Percentiles rank a stretch among this genome's conserved stretches.
Conservation (phyloP, 2,329 filamentous ascomycete species). For the Cryphonectria radicalis region DNA sequence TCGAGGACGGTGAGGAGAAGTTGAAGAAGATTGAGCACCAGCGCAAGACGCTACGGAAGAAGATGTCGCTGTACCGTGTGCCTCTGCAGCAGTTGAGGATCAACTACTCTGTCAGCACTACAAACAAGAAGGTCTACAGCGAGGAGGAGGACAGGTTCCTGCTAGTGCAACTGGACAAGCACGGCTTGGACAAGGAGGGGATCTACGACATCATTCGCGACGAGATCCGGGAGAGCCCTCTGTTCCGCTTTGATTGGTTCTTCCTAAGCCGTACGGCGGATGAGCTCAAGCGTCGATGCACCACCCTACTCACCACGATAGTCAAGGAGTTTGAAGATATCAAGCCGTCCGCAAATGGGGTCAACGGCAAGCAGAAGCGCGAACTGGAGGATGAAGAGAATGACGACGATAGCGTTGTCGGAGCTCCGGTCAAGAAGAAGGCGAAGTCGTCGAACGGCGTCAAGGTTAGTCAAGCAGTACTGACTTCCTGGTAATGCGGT, state of each 20-base stretch:
- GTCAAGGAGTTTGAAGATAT: constrained; percentile 89
- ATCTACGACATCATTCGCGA: constrained; percentile 96
- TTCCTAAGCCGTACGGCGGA: constrained; percentile 93
- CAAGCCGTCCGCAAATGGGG: constrained; percentile 59
- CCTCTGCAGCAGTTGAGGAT: constrained; percentile 97
- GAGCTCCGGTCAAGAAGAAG: constrained; percentile 92
- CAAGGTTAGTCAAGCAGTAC: constrained; percentile 67
- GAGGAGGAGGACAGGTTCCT: constrained; percentile 98
- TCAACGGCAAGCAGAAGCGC: constrained; percentile 74
- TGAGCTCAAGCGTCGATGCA: constrained; percentile 90
- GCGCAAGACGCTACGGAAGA: constrained; percentile 89
- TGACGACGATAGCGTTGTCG: constrained; percentile 79
- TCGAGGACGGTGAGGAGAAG: constrained; percentile 92
- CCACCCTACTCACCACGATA: constrained; percentile 90
- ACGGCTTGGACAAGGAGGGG: constrained; percentile 87
- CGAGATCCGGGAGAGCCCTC: constrained; percentile 89
- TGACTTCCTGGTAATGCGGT: constrained; percentile 16
- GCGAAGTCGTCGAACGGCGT: constrained; percentile 74
- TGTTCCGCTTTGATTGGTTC: constrained; percentile 99
- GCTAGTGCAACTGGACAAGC: constrained; percentile 88
- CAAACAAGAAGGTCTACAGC: constrained; percentile 99
- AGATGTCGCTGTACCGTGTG: constrained; percentile 95
- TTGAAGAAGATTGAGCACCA: constrained; percentile 88
- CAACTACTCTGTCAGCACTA: constrained; percentile 98
- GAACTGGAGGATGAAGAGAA: constrained; percentile 81